Evolutionary conservation across 2,329 filamentous ascomycete species (phyloP), one percentile per base, ranked within the genome.

Genomic region (Cladophialophora chaetospira): DNA sequence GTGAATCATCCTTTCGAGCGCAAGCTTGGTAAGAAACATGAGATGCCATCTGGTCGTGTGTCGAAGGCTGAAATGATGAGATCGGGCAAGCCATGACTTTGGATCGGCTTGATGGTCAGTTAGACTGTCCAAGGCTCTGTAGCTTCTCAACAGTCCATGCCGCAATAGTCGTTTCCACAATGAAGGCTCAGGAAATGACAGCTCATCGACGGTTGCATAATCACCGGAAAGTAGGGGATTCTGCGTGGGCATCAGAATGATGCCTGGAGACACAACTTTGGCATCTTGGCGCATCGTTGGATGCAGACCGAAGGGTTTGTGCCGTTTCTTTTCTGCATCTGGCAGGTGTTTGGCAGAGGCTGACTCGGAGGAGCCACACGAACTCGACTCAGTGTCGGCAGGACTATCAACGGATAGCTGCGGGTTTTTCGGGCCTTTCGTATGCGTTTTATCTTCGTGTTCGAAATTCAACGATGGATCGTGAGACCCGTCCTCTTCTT

Each of bases 21-120:
- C 38, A 33, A 25, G 28, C 28, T 36, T 52, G 10, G 49, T 43
- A 5, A 52, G 49, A n/a, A 33, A 17, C 10, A 25, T n/a, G 21
- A 43, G 23, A n/a, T 43, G 10, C 36, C 15, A 44, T 11, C 11
- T 23, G 21, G 5, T 42, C 43, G 26, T 13, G 21, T 52, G 36
- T 6, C 47, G 49, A 28, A 52, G 33, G 11, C 49, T 23, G 36
- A 44, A 43, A 15, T 35, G 10, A 25, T 43, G 49, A 6, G 29
- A 33, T 43, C 26, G 35, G 11, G n/a, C 13, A 42, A 28, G 38
- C 49, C 49, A 43, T 15, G 36, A 25, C 10, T 42, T 10, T 10
- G n/a, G 11, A 5, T 13, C 31, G 2, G 29, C 36, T 21, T 28
- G 33, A 8, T 2, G 3, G 11, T 33, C 25, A 26, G 23, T 17